A percentile compares a stretch with the other conserved stretches of the same genome.
Conservation (phyloP, 2,329 filamentous ascomycete genomes). For the Knufia fluminis region DNA sequence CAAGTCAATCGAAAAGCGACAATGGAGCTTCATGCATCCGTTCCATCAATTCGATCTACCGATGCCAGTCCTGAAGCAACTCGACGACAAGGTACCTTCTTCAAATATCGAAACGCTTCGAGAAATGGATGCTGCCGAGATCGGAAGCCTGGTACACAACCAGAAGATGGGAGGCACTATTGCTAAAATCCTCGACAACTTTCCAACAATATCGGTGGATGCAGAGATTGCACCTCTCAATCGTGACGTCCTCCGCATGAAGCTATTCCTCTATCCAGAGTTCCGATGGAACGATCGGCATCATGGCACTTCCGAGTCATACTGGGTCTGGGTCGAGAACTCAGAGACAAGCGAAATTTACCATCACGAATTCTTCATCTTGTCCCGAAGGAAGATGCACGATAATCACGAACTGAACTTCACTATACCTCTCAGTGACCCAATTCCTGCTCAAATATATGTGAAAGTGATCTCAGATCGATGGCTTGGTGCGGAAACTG, state of each 20-base stretch:
- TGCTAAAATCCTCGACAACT: conserved; percentile 72
- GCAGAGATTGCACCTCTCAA: conserved; percentile 94
- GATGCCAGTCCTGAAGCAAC: conserved; percentile 68
- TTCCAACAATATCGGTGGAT: conserved; percentile 83
- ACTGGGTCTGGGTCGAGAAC: conserved; percentile 98
- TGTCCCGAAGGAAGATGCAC: conserved; percentile 78
- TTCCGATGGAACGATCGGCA: conserved; percentile 92
- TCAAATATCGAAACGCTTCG: conserved; percentile 71
- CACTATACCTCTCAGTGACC: conserved; percentile 89
- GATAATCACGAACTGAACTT: conserved; percentile 98
- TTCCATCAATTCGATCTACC: conserved; percentile 91
- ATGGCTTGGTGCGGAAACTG: conserved; percentile 94
- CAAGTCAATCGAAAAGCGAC: conserved; percentile 92
- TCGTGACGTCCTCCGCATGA: conserved; percentile 85
- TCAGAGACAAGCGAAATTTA: conserved; percentile 97
- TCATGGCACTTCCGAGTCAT: conserved; percentile 89
- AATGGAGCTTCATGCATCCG: conserved; percentile 92
- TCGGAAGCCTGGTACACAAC: conserved; percentile 86
- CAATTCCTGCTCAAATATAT: conserved; percentile 90
- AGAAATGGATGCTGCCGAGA: conserved; percentile 88
- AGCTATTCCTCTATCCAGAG: conserved; percentile 75
- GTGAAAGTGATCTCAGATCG: conserved; percentile 88
- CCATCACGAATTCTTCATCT: conserved; percentile 93
- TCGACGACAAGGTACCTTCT: conserved; percentile 68
- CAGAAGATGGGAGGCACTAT: conserved; percentile 76